phyloP scores from a whole-genome alignment of 2,329 filamentous ascomycete species.

The Colletotrichum incanum region DNA sequence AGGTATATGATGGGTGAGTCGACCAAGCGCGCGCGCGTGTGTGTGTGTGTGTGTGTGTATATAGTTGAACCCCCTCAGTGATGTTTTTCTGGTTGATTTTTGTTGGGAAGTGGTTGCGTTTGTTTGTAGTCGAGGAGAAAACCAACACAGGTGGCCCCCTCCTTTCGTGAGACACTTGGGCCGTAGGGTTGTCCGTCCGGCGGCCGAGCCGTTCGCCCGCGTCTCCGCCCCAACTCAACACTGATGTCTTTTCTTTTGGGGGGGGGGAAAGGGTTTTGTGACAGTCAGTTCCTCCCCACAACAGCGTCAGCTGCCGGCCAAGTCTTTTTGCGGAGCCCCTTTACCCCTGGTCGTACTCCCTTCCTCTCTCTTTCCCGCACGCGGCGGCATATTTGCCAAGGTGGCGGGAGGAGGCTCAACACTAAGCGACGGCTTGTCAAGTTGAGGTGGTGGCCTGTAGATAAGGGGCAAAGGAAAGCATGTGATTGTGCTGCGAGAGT shows the following conservation, averaged over 20 bases:
- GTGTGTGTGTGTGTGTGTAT: not conserved
- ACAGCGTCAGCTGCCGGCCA: not conserved
- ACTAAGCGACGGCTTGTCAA: not conserved
- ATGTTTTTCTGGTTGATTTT: not conserved
- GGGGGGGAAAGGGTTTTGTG: too few species aligned
- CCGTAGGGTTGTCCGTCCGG: constrained; percentile 10
- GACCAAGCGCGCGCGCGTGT: not conserved
- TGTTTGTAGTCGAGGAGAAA: not conserved
- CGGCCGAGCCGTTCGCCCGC: constrained; percentile 41
- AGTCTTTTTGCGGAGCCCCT: not conserved
- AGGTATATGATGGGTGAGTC: not conserved
- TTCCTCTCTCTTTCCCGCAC: not conserved
- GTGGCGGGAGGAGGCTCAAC: not conserved
- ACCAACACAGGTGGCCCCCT: not conserved
- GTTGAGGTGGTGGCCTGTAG: too few species aligned
- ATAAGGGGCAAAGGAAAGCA: not conserved
- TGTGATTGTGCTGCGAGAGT: constrained; percentile 26
- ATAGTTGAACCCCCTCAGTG: not conserved
- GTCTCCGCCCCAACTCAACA: constrained; percentile 36
- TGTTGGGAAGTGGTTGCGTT: constrained; percentile 3
- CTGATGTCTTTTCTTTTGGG: not conserved
- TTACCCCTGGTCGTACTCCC: too few species aligned
- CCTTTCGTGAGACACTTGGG: not conserved
- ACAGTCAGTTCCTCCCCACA: not conserved
- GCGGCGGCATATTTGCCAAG: not conserved